Percentiles rank a stretch among this genome's conserved stretches.
Conservation (phyloP, 2,329 filamentous ascomycete genomes). For the Setomelanomma holmii region DNA sequence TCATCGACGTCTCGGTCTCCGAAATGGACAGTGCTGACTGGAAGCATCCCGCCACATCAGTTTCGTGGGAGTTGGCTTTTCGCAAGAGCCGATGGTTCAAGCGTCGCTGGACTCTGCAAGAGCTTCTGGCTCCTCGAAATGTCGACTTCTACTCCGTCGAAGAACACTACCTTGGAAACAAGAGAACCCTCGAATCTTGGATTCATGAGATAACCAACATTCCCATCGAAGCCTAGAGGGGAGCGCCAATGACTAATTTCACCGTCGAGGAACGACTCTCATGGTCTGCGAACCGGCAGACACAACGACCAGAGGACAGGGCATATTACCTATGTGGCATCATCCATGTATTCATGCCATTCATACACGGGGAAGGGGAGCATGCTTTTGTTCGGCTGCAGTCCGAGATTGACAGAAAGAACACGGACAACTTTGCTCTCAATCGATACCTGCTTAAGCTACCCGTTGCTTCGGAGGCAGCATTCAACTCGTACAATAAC, state of each 20-base stretch:
- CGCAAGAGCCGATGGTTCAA: not conserved
- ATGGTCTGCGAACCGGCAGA: not conserved
- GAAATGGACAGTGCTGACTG: not conserved
- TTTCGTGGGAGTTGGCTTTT: not conserved
- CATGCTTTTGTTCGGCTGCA: too few species aligned
- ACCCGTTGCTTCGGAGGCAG: not conserved
- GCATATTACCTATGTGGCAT: constrained; percentile 12
- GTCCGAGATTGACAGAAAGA: too few species aligned
- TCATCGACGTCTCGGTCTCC: not conserved
- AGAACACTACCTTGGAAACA: not conserved
- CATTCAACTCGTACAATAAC: not conserved
- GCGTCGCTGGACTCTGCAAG: not conserved
- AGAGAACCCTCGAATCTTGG: not conserved
- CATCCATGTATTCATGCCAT: constrained; percentile 8
- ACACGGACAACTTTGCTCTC: not conserved
- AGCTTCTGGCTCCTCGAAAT: not conserved
- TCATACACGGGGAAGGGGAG: constrained; percentile 6
- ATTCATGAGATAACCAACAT: not conserved
- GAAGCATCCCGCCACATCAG: not conserved
- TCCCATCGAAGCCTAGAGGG: not conserved
- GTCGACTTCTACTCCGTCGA: not conserved
- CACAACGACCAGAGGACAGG: not conserved
- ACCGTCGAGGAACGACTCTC: not conserved
- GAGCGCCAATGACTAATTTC: not conserved
- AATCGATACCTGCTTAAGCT: not conserved